phyloP scores from a whole-genome alignment of 1,284 basidiomycete genomes.

The Ceratobasidium sp. region DNA sequence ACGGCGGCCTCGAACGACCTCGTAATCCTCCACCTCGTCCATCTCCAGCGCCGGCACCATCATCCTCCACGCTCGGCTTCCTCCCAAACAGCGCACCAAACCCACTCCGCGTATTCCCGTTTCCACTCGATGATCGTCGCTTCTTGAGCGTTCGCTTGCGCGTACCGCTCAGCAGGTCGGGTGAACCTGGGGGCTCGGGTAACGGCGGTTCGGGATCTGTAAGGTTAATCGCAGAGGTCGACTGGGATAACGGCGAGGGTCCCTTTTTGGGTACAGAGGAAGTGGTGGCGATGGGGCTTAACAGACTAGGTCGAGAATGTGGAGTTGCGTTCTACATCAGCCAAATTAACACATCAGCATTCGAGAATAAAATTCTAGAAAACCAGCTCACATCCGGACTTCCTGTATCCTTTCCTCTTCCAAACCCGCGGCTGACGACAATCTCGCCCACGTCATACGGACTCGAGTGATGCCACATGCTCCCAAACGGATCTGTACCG shows the following conservation, averaged over 20 bases:
- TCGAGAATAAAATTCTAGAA: not conserved
- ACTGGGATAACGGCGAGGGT: conserved; percentile 41
- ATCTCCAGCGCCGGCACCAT: not conserved
- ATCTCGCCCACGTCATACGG: conserved; percentile 49
- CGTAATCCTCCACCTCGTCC: conserved; percentile 16
- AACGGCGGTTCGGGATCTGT: conserved; percentile 37
- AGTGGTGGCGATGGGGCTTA: conserved; percentile 14
- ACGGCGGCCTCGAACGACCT: conserved; percentile 28
- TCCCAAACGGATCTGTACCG: conserved; percentile 49
- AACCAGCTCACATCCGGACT: conserved; percentile 34
- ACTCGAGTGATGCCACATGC: conserved; percentile 49
- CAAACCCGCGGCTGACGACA: conserved; percentile 27
- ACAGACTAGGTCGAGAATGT: conserved; percentile 18
- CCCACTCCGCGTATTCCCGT: conserved; percentile 27
- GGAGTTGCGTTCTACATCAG: conserved; percentile 18
- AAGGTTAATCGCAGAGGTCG: conserved; percentile 41
- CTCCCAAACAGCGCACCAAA: conserved; percentile 17
- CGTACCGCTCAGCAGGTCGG: conserved; percentile 20
- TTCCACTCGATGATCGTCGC: conserved; percentile 31
- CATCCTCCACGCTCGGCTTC: conserved; percentile 33
- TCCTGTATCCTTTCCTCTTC: conserved; percentile 25
- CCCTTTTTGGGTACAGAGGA: conserved; percentile 35
- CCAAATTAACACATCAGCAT: not conserved
- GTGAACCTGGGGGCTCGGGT: conserved; percentile 42
- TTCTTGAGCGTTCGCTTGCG: conserved; percentile 36